phyloP scores from a whole-genome alignment of 768 basidiomycete genomes.

The Clitopilus hobsonii region DNA sequence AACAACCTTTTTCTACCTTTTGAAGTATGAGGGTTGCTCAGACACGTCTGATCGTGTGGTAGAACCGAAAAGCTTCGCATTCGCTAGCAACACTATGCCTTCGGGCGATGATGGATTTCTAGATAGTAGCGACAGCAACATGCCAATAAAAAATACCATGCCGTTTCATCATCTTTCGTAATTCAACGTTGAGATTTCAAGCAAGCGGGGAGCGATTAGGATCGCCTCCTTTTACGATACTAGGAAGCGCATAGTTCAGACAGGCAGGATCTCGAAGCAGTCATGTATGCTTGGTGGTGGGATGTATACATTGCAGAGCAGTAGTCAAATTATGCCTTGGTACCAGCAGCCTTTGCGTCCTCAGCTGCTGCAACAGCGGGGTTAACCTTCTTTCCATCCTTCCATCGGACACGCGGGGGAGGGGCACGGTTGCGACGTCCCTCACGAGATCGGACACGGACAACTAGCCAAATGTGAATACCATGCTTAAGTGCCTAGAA shows the following conservation, averaged over 20 bases:
- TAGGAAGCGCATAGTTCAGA: too few species aligned
- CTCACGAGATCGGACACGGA: conserved; percentile 95
- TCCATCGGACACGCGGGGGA: conserved; percentile 93
- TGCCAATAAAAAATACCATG: too few species aligned
- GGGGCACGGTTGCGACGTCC: conserved; percentile 97
- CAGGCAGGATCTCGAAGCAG: too few species aligned
- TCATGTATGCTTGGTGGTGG: conserved; percentile 14
- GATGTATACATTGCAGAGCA: conserved; percentile 9
- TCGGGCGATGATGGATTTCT: conserved; percentile 63
- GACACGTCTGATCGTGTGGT: conserved; percentile 34
- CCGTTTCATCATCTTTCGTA: too few species aligned
- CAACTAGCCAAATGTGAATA: conserved; percentile 50
- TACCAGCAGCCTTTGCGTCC: conserved; percentile 66
- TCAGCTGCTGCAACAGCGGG: conserved; percentile 92
- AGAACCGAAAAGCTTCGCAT: conserved; percentile 59
- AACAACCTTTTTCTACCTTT: conserved; percentile 17
- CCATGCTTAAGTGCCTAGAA: not conserved
- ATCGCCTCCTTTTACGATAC: too few species aligned
- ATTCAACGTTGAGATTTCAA: too few species aligned
- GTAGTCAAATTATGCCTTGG: conserved; percentile 40
- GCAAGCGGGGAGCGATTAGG: too few species aligned
- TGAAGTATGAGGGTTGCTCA: conserved; percentile 24
- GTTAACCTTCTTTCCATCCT: conserved; percentile 94
- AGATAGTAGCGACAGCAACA: conserved; percentile 74
- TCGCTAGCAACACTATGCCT: conserved; percentile 72